Evolutionary conservation across 1,284 basidiomycete genomes (phyloP), one percentile per base, ranked within the genome.

Genomic region (Ustilago esculenta): DNA sequence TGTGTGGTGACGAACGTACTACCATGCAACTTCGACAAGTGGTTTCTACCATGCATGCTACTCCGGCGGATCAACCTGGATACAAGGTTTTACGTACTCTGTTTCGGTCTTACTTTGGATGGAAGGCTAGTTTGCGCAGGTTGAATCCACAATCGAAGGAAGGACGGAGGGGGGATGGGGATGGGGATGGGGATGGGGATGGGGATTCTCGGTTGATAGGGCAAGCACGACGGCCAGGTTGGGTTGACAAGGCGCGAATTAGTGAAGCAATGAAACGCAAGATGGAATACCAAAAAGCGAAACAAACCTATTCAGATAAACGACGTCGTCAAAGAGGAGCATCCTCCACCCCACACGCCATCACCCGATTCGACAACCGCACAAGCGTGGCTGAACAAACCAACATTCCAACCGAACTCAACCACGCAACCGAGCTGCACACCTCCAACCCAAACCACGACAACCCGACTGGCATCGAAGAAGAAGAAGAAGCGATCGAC

Each of bases 31-130:
- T 81, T 12, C 73, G 78, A 11, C 61, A 72, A 33, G 73, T 70
- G 41, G 63, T 81, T 3, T 55, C 69, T 1, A 49, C 63, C 1
- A 77, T 78, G 76, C 56, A 73, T 23, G 49, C 54, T 21, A 61
- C 56, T 21, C 65, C 60, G 15, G 27, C 47, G 1, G 63, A 50
- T 17, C 33, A 43, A 4, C 75, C 76, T 11, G 87, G 51, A 83
- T 80, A 44, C 30, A 57, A 68, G 20, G 90, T 97, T 90, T 91
- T 97, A 89, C 85, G 90, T 75, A 83, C 84, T 12, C 89, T 89
- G 69, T 84, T 95, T 10, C 84, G 86, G 6, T 82, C 85, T 21
- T 92, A 94, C 80, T 85, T 96, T 17, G 89, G 86, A 84, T 93
- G 92, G 92, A 94, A 92, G 82, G 85, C 87, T 8, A 85, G 86